Conservation (phyloP, 78 protist genomes). For the Parvularia atlantis region DNA sequence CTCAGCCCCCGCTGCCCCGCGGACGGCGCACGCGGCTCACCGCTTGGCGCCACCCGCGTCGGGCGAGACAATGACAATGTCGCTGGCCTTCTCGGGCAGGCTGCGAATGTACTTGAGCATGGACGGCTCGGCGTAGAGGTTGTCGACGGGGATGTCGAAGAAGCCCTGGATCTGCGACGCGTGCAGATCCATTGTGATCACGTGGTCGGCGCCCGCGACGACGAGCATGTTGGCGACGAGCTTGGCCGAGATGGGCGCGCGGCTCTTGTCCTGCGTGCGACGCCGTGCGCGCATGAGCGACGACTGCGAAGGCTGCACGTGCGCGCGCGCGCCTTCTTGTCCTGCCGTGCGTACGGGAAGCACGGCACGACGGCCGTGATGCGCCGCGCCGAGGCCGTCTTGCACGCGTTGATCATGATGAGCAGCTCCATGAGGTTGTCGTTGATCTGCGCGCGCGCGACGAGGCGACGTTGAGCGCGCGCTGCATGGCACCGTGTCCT, state of each 20-base stretch:
- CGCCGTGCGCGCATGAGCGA: conserved; percentile 66
- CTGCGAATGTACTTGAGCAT: not conserved
- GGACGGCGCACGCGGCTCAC: not conserved
- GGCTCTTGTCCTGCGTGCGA: conserved; percentile 53
- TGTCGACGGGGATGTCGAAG: conserved; percentile 56
- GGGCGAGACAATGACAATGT: conserved; percentile 20
- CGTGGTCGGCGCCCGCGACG: conserved; percentile 53
- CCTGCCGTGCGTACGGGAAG: conserved; percentile 70
- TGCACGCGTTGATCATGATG: conserved; percentile 38
- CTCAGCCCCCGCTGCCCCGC: too few relatives aligned
- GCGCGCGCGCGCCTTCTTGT: too few relatives aligned
- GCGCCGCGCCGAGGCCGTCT: conserved; percentile 51
- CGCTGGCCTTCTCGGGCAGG: not conserved
- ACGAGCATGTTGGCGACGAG: conserved; percentile 45
- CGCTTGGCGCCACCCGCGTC: conserved; percentile 40
- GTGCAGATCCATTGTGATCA: conserved; percentile 71
- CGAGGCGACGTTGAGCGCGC: too few relatives aligned
- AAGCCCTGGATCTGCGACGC: conserved; percentile 77
- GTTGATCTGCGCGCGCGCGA: too few relatives aligned
- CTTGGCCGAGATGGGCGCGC: conserved; percentile 74
- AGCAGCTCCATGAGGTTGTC: conserved; percentile 70
- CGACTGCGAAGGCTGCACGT: too few relatives aligned
- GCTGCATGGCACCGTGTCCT: too few relatives aligned
- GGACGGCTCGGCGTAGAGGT: conserved; percentile 15
- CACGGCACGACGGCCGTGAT: conserved; percentile 78